These are phyloP conservation scores for Chenopodium berlandieri DNA, from an alignment of 148 eudicot genomes.

Conservation along the genomic window DNA sequence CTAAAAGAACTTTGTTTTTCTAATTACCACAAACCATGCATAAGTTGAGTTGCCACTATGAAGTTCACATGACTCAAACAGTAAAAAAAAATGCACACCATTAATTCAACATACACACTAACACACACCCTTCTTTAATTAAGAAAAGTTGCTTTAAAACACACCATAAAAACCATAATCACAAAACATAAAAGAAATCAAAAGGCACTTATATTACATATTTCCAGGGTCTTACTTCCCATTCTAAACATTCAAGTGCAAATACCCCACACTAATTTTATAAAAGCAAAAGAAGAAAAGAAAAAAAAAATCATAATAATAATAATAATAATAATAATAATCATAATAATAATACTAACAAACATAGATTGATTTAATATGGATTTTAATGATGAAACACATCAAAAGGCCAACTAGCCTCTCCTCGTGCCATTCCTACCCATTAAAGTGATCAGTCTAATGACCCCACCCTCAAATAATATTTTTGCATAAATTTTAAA, in stretches of 20 bases:
- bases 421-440: slow-evolving; percentile 24
- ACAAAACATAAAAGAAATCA: slow-evolving; percentile 6
- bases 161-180: not conserved
- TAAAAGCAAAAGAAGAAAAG: slow-evolving; percentile 15
- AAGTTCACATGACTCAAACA: slow-evolving; percentile 7
- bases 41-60: slow-evolving; percentile 2
- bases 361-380: slow-evolving; percentile 9
- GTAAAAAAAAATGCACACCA: not conserved
- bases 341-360: not conserved
- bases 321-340: too few relatives aligned
- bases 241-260: slow-evolving; percentile 27
- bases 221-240: slow-evolving; percentile 8
- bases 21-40: not conserved
- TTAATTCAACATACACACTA: too few relatives aligned
- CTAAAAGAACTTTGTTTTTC: too few relatives aligned
- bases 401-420: slow-evolving; percentile 29
- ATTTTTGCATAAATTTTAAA: not conserved
- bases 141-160: not conserved
- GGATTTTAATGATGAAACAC: slow-evolving; percentile 29
- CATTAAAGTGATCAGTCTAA: slow-evolving; percentile 19
- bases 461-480: not conserved
- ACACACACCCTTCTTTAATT: not conserved
- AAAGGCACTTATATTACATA: slow-evolving; percentile 16
- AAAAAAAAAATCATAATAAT: not conserved
- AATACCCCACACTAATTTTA: slow-evolving; percentile 17